Percentiles rank a stretch among this genome's conserved stretches.
phyloP scores from a whole-genome alignment of 768 basidiomycete genomes.

The Calocera viscosa region DNA sequence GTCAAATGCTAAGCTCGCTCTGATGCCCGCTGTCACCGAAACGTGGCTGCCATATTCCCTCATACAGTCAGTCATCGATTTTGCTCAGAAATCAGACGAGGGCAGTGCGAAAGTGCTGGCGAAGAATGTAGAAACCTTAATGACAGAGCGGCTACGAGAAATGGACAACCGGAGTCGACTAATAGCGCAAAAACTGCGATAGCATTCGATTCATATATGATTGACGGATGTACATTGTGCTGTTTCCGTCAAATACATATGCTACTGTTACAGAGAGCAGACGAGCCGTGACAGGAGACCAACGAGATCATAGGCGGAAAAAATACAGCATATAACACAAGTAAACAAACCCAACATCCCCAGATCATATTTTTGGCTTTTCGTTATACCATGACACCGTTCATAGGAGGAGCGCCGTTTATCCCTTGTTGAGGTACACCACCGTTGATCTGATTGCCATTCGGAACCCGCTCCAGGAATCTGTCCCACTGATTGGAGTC shows the following conservation, averaged over 20 bases:
- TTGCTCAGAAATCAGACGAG: conserved; percentile 1
- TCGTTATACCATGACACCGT: not conserved
- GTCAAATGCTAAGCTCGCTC: not conserved
- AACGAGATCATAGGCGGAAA: not conserved
- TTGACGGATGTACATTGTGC: conserved; percentile 4
- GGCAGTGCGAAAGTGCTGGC: not conserved
- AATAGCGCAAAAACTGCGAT: not conserved
- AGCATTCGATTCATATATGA: not conserved
- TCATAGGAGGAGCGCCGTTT: not conserved
- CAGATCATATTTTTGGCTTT: not conserved
- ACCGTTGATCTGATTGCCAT: conserved; percentile 3
- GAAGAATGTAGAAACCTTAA: conserved; percentile 13
- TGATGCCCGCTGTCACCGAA: not conserved
- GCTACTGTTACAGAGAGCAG: not conserved
- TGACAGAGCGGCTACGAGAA: not conserved
- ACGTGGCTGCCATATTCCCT: conserved; percentile 78
- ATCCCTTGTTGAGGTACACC: not conserved
- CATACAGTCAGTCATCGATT: conserved; percentile 62
- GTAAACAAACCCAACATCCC: not conserved
- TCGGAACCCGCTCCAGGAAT: not conserved
- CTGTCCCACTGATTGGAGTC: not conserved
- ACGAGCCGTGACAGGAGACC: not conserved
- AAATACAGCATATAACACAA: not conserved
- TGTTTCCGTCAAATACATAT: conserved; percentile 6
- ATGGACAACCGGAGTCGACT: not conserved